Base-by-base conservation (phyloP, 108 stramenopile genomes). In the Poteriospumella lacustris region DNA sequence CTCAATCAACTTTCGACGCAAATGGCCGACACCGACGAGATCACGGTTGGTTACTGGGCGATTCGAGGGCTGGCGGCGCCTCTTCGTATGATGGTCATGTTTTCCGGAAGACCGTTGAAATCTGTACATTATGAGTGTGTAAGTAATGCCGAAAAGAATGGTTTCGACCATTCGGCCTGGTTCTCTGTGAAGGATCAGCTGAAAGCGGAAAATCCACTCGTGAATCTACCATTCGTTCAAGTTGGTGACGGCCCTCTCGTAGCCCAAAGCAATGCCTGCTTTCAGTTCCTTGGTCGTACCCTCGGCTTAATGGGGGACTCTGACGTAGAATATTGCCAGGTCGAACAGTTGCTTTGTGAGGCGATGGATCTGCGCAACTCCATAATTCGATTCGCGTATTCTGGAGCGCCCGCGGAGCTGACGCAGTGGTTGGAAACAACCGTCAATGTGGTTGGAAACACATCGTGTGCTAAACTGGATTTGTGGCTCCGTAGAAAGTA, bases 51-150 rank as follows among this genome's bases (percentile, higher is more conserved):
- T 26, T 73, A 73, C 33, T 73, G 70, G 70, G 47, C 31, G 5
- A 73, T 73, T 33, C 36, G 70, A 3, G 70, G 70, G 9, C 70
- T 73, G 9, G 70, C 12, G 5, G 12, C 70, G 26, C 40, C 70
- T 52, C 42, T 73, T 26, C 70, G 70, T 33, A 73, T 73, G 70
- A 73, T 73, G 70, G 33, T 73, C n/a, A 73, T 73, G 70, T 73
- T 29, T 38, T 5, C 12, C 9, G 70, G 70, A 12, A 9, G 5
- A 9, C 70, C 70, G 28, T 24, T 73, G 5, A 73, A 34, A 15
- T 15, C 28, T 68, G 64, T 68, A 19, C 26, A 52, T 5, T 73
- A 73, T 56, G 70, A 73, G 31, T n/a, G 70, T 73, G 52, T 24
- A 56, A 24, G 19, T 24, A 56, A 56, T 24, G 70, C 12, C 9